Evolutionary conservation across 805 yeast species (phyloP), one percentile per base, ranked within the genome.

Genomic region (Kluyveromyces wickerhamii): DNA sequence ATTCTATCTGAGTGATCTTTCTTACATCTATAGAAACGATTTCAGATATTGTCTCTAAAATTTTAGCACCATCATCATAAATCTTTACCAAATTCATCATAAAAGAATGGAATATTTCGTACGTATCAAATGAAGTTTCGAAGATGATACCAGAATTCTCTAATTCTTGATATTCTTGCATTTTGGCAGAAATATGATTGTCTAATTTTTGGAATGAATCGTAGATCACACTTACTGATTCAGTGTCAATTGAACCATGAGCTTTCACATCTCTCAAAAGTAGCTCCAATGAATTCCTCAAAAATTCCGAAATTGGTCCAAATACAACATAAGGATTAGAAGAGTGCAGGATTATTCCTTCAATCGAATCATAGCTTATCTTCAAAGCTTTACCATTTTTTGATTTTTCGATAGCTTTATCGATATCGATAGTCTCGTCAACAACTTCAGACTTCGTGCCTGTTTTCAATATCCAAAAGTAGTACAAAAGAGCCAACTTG

Each of bases 251-350:
- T 5, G 4, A 16, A 5, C 28, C 29, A 15, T 7, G 17, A 19
- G 14, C 23, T 27, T 21, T n/a, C 17, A 21, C 20, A 22, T 18
- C 22, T 23, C 32, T 26, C 5, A 29, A 17, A 16, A 18, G 7
- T 7, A 30, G 19, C 7, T 36, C 33, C 12, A 28, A 26, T 10
- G 16, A 19, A 10, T 21, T 35, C 27, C 16, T 39, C 27, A 39
- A 30, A 33, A 39, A 33, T 13, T 26, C 24, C 15, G 15, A 17
- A 4, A 24, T 9, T 10, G 31, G 20, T 3, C 23, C 12, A 18
- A 17, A 28, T 17, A 28, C 14, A 17, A 20, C 31, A n/a, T 23
- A 18, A 8, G 31, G 31, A 28, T 28, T 15, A 15, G 22, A 17
- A 5, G 19, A 28, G n/a, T 5, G 4, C 6, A 28, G 9, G 13